Base-by-base conservation (phyloP, 2,329 filamentous ascomycete genomes). In the Bipolaris gigantea region DNA sequence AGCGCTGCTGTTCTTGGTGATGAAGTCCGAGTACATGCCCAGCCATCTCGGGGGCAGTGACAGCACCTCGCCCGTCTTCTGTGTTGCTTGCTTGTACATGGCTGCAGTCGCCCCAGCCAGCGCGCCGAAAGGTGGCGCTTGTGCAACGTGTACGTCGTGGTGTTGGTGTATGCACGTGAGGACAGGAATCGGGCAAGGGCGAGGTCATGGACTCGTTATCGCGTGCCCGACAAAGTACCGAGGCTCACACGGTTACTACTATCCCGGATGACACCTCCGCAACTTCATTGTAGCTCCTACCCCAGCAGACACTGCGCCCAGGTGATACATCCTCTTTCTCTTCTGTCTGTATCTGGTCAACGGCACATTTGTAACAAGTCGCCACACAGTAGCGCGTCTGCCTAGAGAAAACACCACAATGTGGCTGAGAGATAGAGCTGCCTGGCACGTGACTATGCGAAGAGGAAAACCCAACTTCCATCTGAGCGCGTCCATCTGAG, bases 1-100 rank as follows among this genome's bases (percentile, higher is more conserved):
- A 55, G 95, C 91, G 69, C 91, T 89, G 57, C 92, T 87, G 74
- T 99, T 99, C 78, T 93, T 94, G 59, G 90, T 89, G 79, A 99
- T 93, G 77, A 97, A 97, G 61, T 94, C 88, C 68, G 87, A 86
- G 76, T 96, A 96, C 77, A 86, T 83, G 61, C 81, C 77, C 48
- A 90, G 79, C 85, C 85, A 89, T 74, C 81, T 81, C 23, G 86
- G 81, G 44, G 87, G 85, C 65, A 86, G 74, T 38, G 83, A 80
- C 43, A 88, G 76, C 57, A 83, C 74, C 60, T 74, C 76, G 47
- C 74, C 75, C 53, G 80, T 70, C 50, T 59, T 69, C 53, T 71
- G 66, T 34, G 70, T 73, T 57, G 73, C 71, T 63, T 74, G 70
- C 54, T 69, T 73, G 61, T 74, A 74, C 67, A 75, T 74, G 23